Conservation (phyloP, 116 monocot species). For the Trichopus zeylanicus region DNA sequence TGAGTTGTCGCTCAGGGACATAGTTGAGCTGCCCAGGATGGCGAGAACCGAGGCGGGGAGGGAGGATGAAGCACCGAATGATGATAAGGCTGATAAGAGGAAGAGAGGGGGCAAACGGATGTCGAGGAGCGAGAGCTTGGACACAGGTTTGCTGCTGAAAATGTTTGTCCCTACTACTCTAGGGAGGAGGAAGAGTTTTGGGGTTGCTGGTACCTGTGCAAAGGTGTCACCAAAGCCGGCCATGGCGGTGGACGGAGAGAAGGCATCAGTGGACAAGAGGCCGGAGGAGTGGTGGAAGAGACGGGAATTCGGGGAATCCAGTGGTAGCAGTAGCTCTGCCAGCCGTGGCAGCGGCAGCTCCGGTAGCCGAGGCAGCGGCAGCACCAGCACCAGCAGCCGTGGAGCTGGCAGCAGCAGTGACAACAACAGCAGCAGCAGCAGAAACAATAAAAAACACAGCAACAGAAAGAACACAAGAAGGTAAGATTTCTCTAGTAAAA, state of each 20-base stretch:
- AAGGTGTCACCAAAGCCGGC: not conserved
- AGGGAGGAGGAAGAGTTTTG: not conserved
- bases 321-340: slow-evolving; percentile 6
- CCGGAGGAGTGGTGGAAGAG: not conserved
- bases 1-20: not conserved
- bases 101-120: not conserved
- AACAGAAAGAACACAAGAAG: slow-evolving; percentile 2
- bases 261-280: not conserved
- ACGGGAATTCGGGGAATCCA: not conserved
- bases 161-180: not conserved
- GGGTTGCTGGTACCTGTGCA: not conserved
- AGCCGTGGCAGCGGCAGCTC: slow-evolving; percentile 5
- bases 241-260: not conserved
- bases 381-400: not conserved
- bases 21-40: not conserved
- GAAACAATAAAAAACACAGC: too few relatives aligned
- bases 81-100: not conserved
- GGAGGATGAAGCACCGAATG: not conserved
- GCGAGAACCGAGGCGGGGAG: not conserved
- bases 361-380: not conserved
- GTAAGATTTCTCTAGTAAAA: not conserved
- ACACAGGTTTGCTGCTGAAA: not conserved
- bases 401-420: not conserved
- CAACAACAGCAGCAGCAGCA: not conserved
- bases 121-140: not conserved